Base-by-base conservation (phyloP, 331 rosid genomes). In the Acacia concinna region DNA sequence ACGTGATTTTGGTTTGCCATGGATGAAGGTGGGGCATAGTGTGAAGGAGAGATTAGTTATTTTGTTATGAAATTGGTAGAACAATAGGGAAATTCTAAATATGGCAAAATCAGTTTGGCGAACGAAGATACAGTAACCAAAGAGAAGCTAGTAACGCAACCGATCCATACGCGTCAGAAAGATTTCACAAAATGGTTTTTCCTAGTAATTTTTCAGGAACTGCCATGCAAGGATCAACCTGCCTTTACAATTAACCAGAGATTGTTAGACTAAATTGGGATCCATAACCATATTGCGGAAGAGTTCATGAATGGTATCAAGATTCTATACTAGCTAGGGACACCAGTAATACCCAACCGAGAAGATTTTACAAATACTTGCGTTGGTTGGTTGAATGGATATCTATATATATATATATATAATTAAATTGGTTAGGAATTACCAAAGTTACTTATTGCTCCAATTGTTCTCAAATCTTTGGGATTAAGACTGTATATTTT, bases 91-190 rank as follows among this genome's bases (percentile, higher is more conserved):
- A 31, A 83, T 25, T 8, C 84, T 83, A 75, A 52, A 20, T 64
- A 47, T 74, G 82, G 89, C 34, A 34, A 69, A 83, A 81, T 38
- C 13, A 30, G 57, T 77, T 69, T 78, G 79, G 79, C 35, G 9
- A 17, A 18, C 2, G 52, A 35, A 78, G 18, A 38, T 2, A 44
- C 68, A 72, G 67, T 15, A 6, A 67, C 47, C 38, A 5, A 41
- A 30, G 32, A 47, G 30, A 52, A 10, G 56, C 47, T 27, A 28
- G 27, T 13, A 35, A 14, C 20, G 46, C 64, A 64, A 40, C 51
- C 18, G 73, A 37, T 37, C 20, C 8, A 5, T 13, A 41, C 23
- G 14, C 8, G 12, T 68, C 9, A 27, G 52, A 38, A 13, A 6
- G 11, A 13, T 40, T 67, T 40, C 20, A 1, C 31, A 37, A 12